Conservation (phyloP, 2,329 filamentous ascomycete species). For the Talaromyces rugulosus region DNA sequence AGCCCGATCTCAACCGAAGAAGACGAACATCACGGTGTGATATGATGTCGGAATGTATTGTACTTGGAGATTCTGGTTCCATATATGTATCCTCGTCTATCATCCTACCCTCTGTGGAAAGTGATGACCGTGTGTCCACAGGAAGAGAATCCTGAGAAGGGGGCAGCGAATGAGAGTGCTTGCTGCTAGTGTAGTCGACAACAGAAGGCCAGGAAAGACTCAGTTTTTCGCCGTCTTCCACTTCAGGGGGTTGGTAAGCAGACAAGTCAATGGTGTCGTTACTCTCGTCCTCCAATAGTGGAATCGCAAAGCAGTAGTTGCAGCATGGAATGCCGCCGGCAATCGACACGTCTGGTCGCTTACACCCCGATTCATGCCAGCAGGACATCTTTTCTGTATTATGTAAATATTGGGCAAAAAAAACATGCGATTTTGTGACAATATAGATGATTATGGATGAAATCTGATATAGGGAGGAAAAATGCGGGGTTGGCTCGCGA, state of each 20-base stretch:
- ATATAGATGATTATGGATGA: not conserved
- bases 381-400: not conserved
- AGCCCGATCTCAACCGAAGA: not conserved
- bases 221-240: not conserved
- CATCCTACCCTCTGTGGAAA: not conserved
- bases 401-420: not conserved
- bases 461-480: not conserved
- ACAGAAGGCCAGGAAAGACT: not conserved
- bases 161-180: not conserved
- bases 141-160: not conserved
- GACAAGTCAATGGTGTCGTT: not conserved
- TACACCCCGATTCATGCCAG: slow-evolving; percentile 2
- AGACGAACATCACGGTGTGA: not conserved
- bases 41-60: not conserved
- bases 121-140: not conserved
- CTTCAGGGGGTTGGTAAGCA: not conserved
- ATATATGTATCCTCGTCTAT: not conserved
- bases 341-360: not conserved
- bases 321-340: not conserved
- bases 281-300: not conserved
- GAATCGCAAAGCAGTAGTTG: not conserved
- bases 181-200: not conserved
- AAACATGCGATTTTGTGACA: not conserved
- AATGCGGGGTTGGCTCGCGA: not conserved
- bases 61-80: not conserved